Conservation (phyloP, 371 early-diverging fungal species). For the Mucor irregularis region DNA sequence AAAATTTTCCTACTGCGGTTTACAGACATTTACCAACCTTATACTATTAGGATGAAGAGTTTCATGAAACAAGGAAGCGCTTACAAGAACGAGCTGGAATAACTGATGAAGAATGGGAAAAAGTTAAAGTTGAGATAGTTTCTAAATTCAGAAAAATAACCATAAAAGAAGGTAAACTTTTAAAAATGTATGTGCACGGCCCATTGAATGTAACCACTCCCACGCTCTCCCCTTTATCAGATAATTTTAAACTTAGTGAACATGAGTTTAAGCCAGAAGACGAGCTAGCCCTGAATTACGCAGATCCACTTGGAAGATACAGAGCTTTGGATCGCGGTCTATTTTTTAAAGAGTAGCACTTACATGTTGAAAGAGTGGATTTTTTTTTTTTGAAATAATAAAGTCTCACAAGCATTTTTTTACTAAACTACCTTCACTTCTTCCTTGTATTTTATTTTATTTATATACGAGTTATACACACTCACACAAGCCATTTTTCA, state of each 20-base stretch:
- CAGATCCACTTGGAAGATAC: not conserved
- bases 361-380: not conserved
- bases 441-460: not conserved
- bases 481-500: not conserved
- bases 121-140: constrained; percentile 58
- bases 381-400: not conserved
- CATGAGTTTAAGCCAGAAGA: constrained; percentile 9
- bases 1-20: not conserved
- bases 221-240: constrained; percentile 51
- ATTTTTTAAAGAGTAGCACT: constrained; percentile 8
- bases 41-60: constrained; percentile 54
- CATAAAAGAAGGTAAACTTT: constrained; percentile 35
- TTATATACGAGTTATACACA: not conserved
- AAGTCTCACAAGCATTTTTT: not conserved
- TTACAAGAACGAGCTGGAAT: constrained; percentile 66
- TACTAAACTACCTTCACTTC: constrained; percentile 6
- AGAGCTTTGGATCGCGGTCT: constrained; percentile 1
- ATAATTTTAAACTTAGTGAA: constrained; percentile 14
- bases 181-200: constrained; percentile 18
- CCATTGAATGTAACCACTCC: constrained; percentile 26
- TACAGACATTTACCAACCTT: not conserved
- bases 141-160: constrained; percentile 11
- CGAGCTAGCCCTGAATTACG: constrained; percentile 4
- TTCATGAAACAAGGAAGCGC: constrained; percentile 62
- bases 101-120: constrained; percentile 75